Evolutionary conservation across 768 basidiomycete species (phyloP).

Genomic region (Phylloporus scabripes): DNA sequence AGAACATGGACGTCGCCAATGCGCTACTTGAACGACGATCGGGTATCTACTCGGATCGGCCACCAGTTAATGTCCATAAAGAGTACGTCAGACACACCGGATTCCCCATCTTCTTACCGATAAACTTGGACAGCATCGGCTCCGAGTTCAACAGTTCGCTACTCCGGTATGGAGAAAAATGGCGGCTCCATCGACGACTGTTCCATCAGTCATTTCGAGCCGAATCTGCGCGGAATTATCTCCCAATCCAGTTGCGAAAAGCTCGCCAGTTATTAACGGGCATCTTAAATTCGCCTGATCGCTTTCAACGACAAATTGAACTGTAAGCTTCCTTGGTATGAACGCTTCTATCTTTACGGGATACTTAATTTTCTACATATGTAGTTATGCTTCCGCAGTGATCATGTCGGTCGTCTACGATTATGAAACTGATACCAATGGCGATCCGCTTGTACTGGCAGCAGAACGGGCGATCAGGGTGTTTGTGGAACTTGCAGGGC

Average conservation of each 20-base stretch:
- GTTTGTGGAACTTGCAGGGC: constrained; percentile 22
- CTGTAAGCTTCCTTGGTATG: constrained; percentile 20
- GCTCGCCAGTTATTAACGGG: constrained; percentile 21
- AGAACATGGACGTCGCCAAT: constrained; percentile 27
- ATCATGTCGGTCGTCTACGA: constrained; percentile 33
- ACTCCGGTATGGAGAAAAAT: constrained; percentile 28
- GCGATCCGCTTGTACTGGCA: constrained; percentile 26
- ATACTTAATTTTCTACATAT: constrained; percentile 1
- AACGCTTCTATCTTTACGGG: not conserved
- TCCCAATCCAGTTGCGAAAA: constrained; percentile 26
- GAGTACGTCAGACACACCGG: constrained; percentile 15
- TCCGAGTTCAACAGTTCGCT: constrained; percentile 29
- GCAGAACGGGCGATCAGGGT: constrained; percentile 28
- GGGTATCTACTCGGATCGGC: constrained; percentile 35
- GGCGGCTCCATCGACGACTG: constrained; percentile 30
- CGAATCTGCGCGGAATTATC: constrained; percentile 21
- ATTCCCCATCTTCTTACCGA: constrained; percentile 2
- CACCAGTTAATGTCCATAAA: constrained; percentile 23
- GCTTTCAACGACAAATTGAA: constrained; percentile 27
- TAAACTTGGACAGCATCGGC: constrained; percentile 16
- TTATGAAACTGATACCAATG: constrained; percentile 25
- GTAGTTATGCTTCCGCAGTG: constrained; percentile 29
- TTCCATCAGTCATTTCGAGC: constrained; percentile 31
- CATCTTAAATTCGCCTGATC: constrained; percentile 21
- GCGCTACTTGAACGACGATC: constrained; percentile 35